Conservation (phyloP, 2,329 filamentous ascomycete genomes). For the Arachnomyces sp. region DNA sequence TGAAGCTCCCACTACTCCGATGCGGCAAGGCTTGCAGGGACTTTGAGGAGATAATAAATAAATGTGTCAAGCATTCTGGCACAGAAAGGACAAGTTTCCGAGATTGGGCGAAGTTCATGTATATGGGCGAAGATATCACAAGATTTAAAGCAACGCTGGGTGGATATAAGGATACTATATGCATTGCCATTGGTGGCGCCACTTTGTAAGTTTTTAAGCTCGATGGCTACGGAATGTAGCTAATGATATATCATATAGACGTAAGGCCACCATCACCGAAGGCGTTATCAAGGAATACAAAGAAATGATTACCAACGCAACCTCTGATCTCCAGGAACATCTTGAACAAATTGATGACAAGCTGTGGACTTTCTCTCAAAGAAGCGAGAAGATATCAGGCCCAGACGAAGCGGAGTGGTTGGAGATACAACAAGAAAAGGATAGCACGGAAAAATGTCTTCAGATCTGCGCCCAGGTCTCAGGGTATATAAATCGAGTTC, state of each 20-base stretch:
- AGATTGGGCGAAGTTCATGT: no score
- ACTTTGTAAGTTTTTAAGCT: conserved; percentile 18
- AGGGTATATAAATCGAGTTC: no score
- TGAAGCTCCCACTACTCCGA: conserved; percentile 17
- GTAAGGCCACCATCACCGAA: conserved; percentile 12
- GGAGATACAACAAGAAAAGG: no score
- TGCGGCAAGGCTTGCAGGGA: no score
- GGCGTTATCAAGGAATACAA: conserved; percentile 25
- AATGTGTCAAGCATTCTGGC: no score
- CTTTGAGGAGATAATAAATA: no score
- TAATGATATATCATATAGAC: conserved; percentile 10
- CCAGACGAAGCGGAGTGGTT: no score
- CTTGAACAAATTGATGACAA: conserved; percentile 24
- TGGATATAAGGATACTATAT: conserved; percentile 21
- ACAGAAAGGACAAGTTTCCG: no score
- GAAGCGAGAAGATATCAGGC: conserved; percentile 10
- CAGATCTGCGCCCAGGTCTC: no score
- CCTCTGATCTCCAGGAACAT: conserved; percentile 28
- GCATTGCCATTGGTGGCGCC: conserved; percentile 19
- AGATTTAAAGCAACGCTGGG: no score
- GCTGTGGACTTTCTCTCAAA: conserved; percentile 17
- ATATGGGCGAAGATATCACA: no score
- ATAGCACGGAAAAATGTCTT: no score
- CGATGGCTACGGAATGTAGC: not conserved
- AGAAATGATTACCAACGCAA: conserved; percentile 26